Evolutionary conservation across 768 basidiomycete genomes (phyloP), one percentile per base, ranked within the genome.

Genomic region (Chlorophyllum brunneum): DNA sequence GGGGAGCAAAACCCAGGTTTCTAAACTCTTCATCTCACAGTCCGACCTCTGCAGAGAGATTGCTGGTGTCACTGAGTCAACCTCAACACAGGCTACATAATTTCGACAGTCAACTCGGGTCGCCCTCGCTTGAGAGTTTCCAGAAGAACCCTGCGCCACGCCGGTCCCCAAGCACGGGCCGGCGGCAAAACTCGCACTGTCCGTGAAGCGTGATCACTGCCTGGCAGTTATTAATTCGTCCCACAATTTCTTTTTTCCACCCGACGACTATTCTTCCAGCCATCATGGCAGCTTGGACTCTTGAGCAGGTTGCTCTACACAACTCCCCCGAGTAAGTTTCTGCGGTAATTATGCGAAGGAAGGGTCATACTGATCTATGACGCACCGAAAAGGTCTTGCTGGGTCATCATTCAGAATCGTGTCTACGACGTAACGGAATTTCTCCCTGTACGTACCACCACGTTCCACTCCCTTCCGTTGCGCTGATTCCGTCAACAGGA

Each of bases 351-450:
- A 18, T n/a, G 4, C 34, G 23, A 42, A 30, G 11, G 13, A 43
- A 30, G 42, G 41, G 42, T 52, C 51, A 30, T 39, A 13, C 18
- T 53, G 51, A 53, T 46, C 43, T 46, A 33, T 46, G 27, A 46
- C 24, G 47, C 41, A 58, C 42, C 34, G 36, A n/a, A n/a, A 54
- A 87, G 86, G 33, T 86, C 85, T 15, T 91, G 89, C 63, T 93
- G 91, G 91, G 83, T 93, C 58, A 82, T 92, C 62, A 86, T 93
- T 57, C 73, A 77, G 45, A 80, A 85, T 66, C 74, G 79, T 48
- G 90, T 92, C n/a, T 92, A 92, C 69, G 88, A 92, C 70, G 86
- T 91, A 48, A 89, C 89, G 5, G 84, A 86, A 33, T 89, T 92
- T 65, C 70, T 91, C 33, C 70, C 78, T 48, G 88, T 85, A 54